These are phyloP conservation scores for Pseudogymnoascus sp. DNA, from an alignment of 2,329 filamentous ascomycete species.

Conservation along the genomic window DNA sequence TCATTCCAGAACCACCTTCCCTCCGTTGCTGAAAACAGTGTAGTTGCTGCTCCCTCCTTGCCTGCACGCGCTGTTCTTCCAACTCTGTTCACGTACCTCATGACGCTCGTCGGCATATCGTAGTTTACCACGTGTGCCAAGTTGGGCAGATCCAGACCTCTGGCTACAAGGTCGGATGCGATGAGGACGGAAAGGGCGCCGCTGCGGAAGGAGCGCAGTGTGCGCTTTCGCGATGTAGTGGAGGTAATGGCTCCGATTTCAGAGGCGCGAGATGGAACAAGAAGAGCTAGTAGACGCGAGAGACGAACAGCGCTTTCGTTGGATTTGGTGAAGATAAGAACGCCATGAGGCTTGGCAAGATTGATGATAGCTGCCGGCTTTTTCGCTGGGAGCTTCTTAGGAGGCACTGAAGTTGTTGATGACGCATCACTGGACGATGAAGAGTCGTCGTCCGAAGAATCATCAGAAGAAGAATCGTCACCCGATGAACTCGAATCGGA, in stretches of 20 bases:
- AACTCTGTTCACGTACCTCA: conserved; percentile 84
- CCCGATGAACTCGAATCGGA: conserved; percentile 22
- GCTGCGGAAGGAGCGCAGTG: conserved; percentile 58
- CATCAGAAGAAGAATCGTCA: conserved; percentile 16
- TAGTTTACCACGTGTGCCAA: conserved; percentile 90
- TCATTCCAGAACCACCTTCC: conserved; percentile 82
- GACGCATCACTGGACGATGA: conserved; percentile 17
- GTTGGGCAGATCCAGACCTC: conserved; percentile 75
- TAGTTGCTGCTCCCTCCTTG: conserved; percentile 72
- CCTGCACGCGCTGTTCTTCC: conserved; percentile 85
- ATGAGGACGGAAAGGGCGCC: conserved; percentile 68
- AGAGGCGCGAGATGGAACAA: conserved; percentile 52
- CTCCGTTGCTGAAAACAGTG: conserved; percentile 73
- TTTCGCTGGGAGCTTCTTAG: conserved; percentile 14
- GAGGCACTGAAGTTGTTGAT: conserved; percentile 14
- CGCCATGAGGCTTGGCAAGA: conserved; percentile 32
- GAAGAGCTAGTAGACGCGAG: conserved; percentile 66
- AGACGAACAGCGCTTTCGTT: conserved; percentile 84
- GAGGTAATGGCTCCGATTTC: conserved; percentile 68
- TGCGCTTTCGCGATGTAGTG: conserved; percentile 65
- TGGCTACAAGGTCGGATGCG: conserved; percentile 86
- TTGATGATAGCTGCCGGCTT: conserved; percentile 14
- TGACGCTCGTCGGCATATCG: conserved; percentile 75
- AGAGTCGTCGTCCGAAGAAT: conserved; percentile 17
- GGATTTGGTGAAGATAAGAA: conserved; percentile 83